These are phyloP conservation scores for Hibiscus syriacus DNA, from an alignment of 345 rosid genomes.

Conservation along the genomic window DNA sequence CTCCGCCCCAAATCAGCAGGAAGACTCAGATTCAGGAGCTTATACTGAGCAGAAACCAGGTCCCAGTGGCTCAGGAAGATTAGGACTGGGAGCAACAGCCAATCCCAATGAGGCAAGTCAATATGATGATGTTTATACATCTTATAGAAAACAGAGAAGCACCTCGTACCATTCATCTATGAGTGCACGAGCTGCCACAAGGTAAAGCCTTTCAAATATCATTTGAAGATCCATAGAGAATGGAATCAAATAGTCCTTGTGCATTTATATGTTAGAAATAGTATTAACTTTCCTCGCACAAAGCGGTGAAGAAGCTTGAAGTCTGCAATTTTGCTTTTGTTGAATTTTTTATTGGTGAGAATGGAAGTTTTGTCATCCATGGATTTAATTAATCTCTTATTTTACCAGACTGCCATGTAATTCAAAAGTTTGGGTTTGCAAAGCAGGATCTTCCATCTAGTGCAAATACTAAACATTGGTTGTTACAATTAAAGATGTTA, in stretches of 20 bases:
- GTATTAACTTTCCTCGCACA: neutral
- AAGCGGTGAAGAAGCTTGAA: neutral
- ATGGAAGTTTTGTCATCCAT: neutral
- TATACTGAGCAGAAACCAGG: slow-evolving; percentile 68
- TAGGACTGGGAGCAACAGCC: slow-evolving; percentile 19
- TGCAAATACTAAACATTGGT: no score
- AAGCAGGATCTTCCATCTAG: neutral
- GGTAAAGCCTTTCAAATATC: slow-evolving; percentile 23
- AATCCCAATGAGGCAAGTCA: slow-evolving; percentile 86
- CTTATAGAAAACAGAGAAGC: slow-evolving; percentile 93
- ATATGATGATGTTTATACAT: slow-evolving; percentile 89
- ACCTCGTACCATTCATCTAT: slow-evolving; percentile 80
- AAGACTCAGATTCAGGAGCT: slow-evolving; percentile 83
- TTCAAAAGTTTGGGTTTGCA: neutral
- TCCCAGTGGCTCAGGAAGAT: slow-evolving; percentile 22
- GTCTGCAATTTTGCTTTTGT: neutral
- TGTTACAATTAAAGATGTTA: no score
- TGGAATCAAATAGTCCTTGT: neutral
- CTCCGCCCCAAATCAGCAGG: slow-evolving; percentile 81
- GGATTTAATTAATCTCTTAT: neutral
- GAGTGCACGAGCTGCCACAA: slow-evolving; percentile 76
- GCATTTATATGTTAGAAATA: neutral
- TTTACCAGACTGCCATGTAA: neutral
- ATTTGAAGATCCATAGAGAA: neutral
- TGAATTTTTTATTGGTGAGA: neutral